Conservation (phyloP, 1,284 basidiomycete species). For the Cystobasidiaceae sp. region DNA sequence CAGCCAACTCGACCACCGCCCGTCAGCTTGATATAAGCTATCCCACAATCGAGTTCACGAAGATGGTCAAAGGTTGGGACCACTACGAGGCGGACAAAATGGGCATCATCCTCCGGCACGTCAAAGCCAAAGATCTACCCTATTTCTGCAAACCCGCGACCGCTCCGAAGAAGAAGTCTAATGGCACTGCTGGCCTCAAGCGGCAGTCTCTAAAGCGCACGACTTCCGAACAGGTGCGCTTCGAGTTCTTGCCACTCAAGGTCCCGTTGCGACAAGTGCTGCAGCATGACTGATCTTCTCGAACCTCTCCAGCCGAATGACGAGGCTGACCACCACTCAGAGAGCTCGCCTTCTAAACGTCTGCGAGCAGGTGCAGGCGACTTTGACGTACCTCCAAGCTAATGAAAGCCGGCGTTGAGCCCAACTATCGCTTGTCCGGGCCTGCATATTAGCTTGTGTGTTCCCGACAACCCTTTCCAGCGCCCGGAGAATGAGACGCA, state of each 20-base stretch:
- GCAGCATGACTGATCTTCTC: neutral
- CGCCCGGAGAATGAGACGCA: no score
- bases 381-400: no score
- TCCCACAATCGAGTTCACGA: slow-evolving; percentile 93
- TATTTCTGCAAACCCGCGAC: neutral
- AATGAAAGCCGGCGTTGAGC: no score
- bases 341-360: no score
- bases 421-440: no score
- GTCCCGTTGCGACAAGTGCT: neutral
- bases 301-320: neutral
- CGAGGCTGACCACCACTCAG: no score
- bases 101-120: slow-evolving; percentile 90
- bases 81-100: slow-evolving; percentile 87
- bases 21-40: slow-evolving; percentile 86
- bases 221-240: slow-evolving; percentile 23
- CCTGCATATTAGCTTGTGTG: neutral
- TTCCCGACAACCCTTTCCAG: neutral
- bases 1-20: slow-evolving; percentile 7
- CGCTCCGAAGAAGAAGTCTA: neutral
- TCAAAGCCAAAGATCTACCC: slow-evolving; percentile 65
- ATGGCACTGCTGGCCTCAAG: slow-evolving; percentile 5
- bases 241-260: neutral
- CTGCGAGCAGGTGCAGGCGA: no score
- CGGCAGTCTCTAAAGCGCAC: slow-evolving; percentile 23
- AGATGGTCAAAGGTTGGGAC: slow-evolving; percentile 92